phyloP scores from a whole-genome alignment of 225 moss, liverwort and hornwort genomes.

The Pleurozium schreberi region DNA sequence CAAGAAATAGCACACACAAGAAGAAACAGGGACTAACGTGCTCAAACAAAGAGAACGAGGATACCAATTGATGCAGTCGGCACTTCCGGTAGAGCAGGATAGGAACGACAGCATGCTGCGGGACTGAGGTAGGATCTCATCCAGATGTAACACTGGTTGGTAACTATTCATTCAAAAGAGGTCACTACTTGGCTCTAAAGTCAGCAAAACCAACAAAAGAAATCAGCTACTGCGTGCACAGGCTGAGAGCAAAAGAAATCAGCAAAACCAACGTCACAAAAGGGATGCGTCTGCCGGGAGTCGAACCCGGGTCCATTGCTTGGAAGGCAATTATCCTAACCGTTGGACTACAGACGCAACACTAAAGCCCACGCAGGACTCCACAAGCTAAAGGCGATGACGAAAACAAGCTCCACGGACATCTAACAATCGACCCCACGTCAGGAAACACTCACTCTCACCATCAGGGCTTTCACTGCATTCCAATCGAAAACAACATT shows the following conservation, averaged over 20 bases:
- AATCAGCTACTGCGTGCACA: too few species aligned
- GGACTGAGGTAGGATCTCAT: neutral
- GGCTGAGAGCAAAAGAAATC: too few species aligned
- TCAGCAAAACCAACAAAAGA: too few species aligned
- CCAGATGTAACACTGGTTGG: neutral
- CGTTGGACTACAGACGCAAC: slow-evolving; percentile 68
- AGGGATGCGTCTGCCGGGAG: slow-evolving; percentile 30
- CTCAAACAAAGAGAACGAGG: too few species aligned
- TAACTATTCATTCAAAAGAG: too few species aligned
- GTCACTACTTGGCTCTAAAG: too few species aligned
- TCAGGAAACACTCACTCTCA: accelerated
- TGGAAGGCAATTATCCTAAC: slow-evolving; percentile 94
- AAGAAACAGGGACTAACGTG: neutral
- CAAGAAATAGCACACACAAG: too few species aligned
- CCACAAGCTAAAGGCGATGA: accelerated
- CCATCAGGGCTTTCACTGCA: accelerated
- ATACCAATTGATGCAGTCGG: too few species aligned
- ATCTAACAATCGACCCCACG: neutral
- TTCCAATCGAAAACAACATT: too few species aligned
- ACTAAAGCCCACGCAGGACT: accelerated
- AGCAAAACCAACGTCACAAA: accelerated
- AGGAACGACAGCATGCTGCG: neutral
- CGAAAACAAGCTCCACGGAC: accelerated
- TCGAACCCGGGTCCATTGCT: slow-evolving; percentile 79
- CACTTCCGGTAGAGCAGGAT: neutral